Evolutionary conservation across 1,284 basidiomycete species (phyloP), one percentile per base, ranked within the genome.

Genomic region (Neonothopanus nambi): DNA sequence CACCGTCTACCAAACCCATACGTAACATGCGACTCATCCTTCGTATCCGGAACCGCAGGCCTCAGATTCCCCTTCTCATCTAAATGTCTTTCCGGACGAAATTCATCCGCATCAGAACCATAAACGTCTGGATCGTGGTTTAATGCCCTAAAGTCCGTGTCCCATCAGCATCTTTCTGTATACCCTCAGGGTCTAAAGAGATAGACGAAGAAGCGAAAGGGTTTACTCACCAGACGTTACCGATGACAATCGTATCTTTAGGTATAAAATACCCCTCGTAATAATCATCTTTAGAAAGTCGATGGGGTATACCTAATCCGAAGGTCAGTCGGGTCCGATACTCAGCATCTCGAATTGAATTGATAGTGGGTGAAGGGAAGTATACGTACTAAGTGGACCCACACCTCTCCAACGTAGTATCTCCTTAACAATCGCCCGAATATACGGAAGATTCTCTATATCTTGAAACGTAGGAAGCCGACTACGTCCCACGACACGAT

Each of bases 381-480:
- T 15, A 20, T n/a, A 46, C 46, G 48, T 30, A 56, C 59, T 50
- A 12, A 57, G 35, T 11, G 57, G 59, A n/a, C 38, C 53, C n/a
- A 57, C 48, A 4, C 48, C 48, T 23, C 46, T 45, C 54, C 55
- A 52, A 7, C 59, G 53, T 30, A 61, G 24, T 8, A 51, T 45
- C 41, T 56, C 57, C 24, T 33, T 56, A 11, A 56, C 38, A 4
- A 56, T 37, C 15, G 54, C 45, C 23, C 46, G 44, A 18, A 54
- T 44, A 30, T 55, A 57, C 11, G 28, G 37, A 8, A 45, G 37
- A 30, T 26, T 40, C 15, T 55, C 38, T 8, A 18, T 55, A 36
- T 58, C 56, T 40, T 48, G 50, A 42, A 57, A 62, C 3, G 18
- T 56, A 15, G 63, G 65, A 9, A 67, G 51, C 15, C 61, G 56